A percentile compares a stretch with the other conserved stretches of the same genome.
These are phyloP conservation scores for Tulasnella sp. DNA, from an alignment of 768 basidiomycete species.

Conservation along the genomic window DNA sequence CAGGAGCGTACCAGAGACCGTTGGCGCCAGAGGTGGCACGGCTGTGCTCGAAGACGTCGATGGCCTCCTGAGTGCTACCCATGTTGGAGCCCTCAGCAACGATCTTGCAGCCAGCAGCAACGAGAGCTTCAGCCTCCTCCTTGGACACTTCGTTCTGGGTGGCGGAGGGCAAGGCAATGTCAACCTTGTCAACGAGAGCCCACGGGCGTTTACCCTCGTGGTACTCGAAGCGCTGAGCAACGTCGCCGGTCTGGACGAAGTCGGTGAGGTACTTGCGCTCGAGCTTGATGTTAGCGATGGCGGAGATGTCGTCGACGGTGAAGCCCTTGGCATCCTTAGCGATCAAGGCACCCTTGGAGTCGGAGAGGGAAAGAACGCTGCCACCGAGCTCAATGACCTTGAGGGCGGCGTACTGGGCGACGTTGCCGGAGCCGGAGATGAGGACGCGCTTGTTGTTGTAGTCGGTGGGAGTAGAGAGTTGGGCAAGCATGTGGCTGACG, in stretches of 20 bases:
- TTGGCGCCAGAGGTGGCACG: constrained; percentile 41
- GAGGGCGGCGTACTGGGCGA: constrained; percentile 66
- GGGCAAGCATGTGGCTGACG: constrained; percentile 48
- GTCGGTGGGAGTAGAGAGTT: constrained; percentile 1
- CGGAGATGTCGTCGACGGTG: constrained; percentile 32
- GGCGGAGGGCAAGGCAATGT: constrained; percentile 62
- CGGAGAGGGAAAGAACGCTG: constrained; percentile 61
- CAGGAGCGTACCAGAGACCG: constrained; percentile 64
- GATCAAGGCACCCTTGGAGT: constrained; percentile 64
- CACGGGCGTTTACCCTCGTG: constrained; percentile 56
- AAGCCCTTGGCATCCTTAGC: constrained; percentile 45
- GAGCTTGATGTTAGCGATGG: constrained; percentile 33
- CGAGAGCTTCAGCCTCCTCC: constrained; percentile 60
- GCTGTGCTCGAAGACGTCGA: constrained; percentile 60
- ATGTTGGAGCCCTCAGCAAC: constrained; percentile 74
- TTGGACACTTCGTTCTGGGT: constrained; percentile 64
- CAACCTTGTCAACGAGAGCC: constrained; percentile 53
- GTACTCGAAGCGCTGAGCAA: constrained; percentile 40
- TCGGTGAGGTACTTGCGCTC: constrained; percentile 29
- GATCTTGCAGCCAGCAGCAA: constrained; percentile 60
- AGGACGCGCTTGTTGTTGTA: constrained; percentile 25
- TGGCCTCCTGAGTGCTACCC: constrained; percentile 66
- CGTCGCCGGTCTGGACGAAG: constrained; percentile 31
- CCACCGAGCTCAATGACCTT: constrained; percentile 72
- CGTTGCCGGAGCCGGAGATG: constrained; percentile 64